A percentile compares a stretch with the other conserved stretches of the same genome.
phyloP scores from a whole-genome alignment of 2,329 filamentous ascomycete genomes.

The Alternaria infectoria region DNA sequence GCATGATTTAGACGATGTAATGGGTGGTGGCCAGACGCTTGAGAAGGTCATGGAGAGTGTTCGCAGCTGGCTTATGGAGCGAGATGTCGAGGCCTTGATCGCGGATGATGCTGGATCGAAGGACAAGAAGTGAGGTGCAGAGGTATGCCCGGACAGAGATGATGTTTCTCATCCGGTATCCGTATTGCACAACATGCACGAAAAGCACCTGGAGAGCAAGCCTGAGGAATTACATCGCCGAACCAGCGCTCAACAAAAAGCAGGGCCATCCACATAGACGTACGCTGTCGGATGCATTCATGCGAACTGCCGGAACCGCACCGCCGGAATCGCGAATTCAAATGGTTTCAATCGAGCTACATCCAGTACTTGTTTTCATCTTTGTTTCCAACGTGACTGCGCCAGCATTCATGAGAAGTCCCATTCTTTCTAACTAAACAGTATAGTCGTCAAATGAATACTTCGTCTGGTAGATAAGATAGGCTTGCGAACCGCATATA shows the following conservation, averaged over 20 bases:
- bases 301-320: background rate
- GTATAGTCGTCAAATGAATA: background rate
- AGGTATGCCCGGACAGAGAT: background rate
- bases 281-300: background rate
- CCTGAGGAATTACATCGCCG: background rate
- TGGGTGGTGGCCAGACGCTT: constrained; percentile 75
- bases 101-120: constrained; percentile 42
- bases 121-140: background rate
- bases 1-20: constrained; percentile 80
- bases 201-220: background rate
- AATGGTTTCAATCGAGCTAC: background rate
- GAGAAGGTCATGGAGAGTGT: constrained; percentile 81
- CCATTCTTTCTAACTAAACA: background rate
- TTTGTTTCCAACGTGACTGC: background rate
- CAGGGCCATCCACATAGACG: background rate
- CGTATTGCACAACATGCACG: background rate
- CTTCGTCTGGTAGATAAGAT: background rate
- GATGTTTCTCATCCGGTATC: background rate
- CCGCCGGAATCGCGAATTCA: background rate
- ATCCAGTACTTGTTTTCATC: background rate
- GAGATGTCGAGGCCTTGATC: constrained; percentile 75
- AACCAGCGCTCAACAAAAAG: background rate
- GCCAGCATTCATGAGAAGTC: background rate
- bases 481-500: background rate
- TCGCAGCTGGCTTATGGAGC: constrained; percentile 73